Evolutionary conservation across 148 eudicot species (phyloP), one percentile per base, ranked within the genome.

Genomic region (Talinum fruticosum): DNA sequence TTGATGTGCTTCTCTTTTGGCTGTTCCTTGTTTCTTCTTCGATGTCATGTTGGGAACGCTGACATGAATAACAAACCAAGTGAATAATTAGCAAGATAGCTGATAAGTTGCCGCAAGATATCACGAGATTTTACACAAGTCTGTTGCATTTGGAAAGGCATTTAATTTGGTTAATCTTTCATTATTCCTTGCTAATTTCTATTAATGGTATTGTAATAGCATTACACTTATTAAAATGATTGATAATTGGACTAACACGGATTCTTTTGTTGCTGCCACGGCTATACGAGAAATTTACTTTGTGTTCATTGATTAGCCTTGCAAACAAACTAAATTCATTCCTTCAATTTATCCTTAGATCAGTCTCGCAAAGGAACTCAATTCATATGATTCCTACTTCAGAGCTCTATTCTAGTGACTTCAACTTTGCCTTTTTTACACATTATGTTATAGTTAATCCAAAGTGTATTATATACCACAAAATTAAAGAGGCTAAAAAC

Each of bases 11-110:
- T 87, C 85, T 90, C 80, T 75, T 89, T 66, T 67, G 83, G 64
- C 87, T 78, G 65, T 83, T 91, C 59, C 96, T 85, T 78, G 75
- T 83, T 82, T 89, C 92, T 77, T 95, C 98, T 66, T 92, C 94
- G 33, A 84, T 83, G 77, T 90, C 98, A 82, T 90, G 89, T 15
- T 80, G 90, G 59, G 86, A 80, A 14, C 97, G 90, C 98, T 95
- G 82, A 71, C 84, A 79, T 74, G 26, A 38, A 69, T 41, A 84
- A 24, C 37, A 24, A 23, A 61, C 29, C 32, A 57, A 33, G 78
- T 30, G 6, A 68, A 68, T 5, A 79, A 62, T 70, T 29, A 37
- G 72, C 16, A 30, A 10, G 32, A 28, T 26, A n/a, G 64, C 64
- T n/a, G 18, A n/a, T 29, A 59, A 23, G 28, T 24, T 7, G 64